Base-by-base conservation (phyloP, 805 yeast genomes). In the Lipomyces oligophaga region DNA sequence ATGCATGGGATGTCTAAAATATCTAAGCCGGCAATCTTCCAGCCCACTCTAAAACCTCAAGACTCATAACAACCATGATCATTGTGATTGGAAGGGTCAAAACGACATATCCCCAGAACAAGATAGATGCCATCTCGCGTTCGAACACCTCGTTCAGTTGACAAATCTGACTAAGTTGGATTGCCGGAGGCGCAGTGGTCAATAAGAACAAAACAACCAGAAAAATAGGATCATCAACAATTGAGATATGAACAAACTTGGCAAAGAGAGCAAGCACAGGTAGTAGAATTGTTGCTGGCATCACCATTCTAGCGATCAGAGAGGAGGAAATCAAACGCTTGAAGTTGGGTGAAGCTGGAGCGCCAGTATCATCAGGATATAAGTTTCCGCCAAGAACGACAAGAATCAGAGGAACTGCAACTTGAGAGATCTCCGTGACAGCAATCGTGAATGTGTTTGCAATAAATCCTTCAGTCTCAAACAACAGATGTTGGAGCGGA, bases 61-160 rank as follows among this genome's bases (percentile, higher is more conserved):
- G 64, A 49, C 79, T 71, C 8, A 72, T 55, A 4, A 76, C 79
- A 5, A 78, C 83, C 54, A 78, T 76, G 42, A 72, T 57, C 25
- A 79, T 75, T 10, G 82, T 75, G 16, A 78, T 70, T 0, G 85
- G 85, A 41, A 80, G 66, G 5, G 84, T 76, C 47, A 79, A 64
- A 3, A 80, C 69, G 15, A 73, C 82, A 53, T 79, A 79, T 6
- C 83, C 83, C 84, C 84, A 80, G 58, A 80, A 79, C 50, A 79
- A 65, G 7, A 79, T 81, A 3, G 80, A 77, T 1, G 81, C 73
- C 83, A 80, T 80, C 58, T 79, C 85, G 49, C 71, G 68, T 57
- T 80, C 83, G 61, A 75, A 79, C 22, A 80, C 72, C 38, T 71
- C 72, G 61, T 80, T 80, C 44, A 79, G 62, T 58, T 78, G 83